Evolutionary conservation across 2,329 filamentous ascomycete species (phyloP).

Genomic region (Talaromyces sp.): DNA sequence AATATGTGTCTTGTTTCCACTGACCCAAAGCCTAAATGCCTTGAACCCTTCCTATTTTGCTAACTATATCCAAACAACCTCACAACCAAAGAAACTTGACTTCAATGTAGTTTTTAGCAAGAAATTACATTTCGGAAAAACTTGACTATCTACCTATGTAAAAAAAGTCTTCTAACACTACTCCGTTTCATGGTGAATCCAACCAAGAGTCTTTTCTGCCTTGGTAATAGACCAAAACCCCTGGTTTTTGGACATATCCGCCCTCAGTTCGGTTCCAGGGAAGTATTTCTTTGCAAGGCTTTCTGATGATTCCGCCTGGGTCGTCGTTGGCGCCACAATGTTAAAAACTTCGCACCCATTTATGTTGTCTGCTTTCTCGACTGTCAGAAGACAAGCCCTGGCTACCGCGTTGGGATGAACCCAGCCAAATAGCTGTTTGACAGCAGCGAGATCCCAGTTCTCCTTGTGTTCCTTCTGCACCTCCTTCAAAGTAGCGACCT

Average conservation of each 20-base stretch:
- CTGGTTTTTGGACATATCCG: conserved; percentile 19
- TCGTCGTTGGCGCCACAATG: conserved; percentile 28
- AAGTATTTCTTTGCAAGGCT: conserved; percentile 22
- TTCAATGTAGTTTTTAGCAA: not conserved
- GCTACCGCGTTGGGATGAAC: conserved; percentile 30
- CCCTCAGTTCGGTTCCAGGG: conserved; percentile 20
- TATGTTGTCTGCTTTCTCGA: conserved; percentile 27
- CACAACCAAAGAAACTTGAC: not conserved
- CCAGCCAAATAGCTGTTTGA: conserved; percentile 35
- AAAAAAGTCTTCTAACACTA: conserved; percentile 1
- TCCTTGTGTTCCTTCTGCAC: conserved; percentile 28
- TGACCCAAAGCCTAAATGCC: not conserved
- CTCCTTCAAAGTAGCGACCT: conserved; percentile 25
- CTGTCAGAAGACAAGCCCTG: conserved; percentile 28
- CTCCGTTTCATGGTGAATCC: conserved; percentile 26
- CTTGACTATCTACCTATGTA: not conserved
- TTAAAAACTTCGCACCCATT: conserved; percentile 33
- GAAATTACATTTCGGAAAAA: not conserved
- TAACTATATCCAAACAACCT: no score
- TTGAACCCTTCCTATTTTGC: not conserved
- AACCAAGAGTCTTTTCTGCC: conserved; percentile 22
- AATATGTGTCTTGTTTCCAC: no score
- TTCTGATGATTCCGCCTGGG: conserved; percentile 17
- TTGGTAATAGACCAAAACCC: conserved; percentile 20
- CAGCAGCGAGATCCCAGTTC: conserved; percentile 29